Evolutionary conservation across 2,329 filamentous ascomycete genomes (phyloP).

Genomic region (Leptodontidium sp.): DNA sequence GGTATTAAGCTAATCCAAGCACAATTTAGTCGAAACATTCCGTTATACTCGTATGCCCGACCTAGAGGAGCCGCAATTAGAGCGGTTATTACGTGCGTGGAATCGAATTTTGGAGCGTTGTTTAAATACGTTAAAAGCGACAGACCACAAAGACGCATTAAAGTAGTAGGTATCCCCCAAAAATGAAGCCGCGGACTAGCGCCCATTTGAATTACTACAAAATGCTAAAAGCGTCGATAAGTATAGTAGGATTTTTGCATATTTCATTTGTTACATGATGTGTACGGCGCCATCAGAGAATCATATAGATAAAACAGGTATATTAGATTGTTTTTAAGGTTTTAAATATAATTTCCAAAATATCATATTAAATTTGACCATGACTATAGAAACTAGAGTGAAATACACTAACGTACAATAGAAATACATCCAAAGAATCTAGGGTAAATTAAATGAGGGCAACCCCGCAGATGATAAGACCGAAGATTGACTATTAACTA

Average conservation of each 20-base stretch:
- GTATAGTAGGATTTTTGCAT: too few species aligned
- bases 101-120: slow-evolving; percentile 4
- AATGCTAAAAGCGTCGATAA: too few species aligned
- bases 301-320: not conserved
- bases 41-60: too few species aligned
- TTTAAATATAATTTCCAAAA: not conserved
- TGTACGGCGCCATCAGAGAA: not conserved
- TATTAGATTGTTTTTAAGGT: not conserved
- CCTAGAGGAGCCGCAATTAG: too few species aligned
- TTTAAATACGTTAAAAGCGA: slow-evolving; percentile 2
- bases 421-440: not conserved
- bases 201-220: too few species aligned
- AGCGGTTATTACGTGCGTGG: not conserved
- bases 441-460: not conserved
- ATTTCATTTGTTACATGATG: not conserved
- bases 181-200: too few species aligned
- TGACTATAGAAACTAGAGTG: not conserved
- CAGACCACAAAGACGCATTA: not conserved
- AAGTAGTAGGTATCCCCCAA: not conserved
- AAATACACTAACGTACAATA: too few species aligned
- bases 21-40: too few species aligned
- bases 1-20: too few species aligned
- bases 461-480: not conserved
- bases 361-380: not conserved
- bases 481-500: slow-evolving; percentile 4